Base-by-base conservation (phyloP, 2,329 filamentous ascomycete species). In the Aspergillus sp. region DNA sequence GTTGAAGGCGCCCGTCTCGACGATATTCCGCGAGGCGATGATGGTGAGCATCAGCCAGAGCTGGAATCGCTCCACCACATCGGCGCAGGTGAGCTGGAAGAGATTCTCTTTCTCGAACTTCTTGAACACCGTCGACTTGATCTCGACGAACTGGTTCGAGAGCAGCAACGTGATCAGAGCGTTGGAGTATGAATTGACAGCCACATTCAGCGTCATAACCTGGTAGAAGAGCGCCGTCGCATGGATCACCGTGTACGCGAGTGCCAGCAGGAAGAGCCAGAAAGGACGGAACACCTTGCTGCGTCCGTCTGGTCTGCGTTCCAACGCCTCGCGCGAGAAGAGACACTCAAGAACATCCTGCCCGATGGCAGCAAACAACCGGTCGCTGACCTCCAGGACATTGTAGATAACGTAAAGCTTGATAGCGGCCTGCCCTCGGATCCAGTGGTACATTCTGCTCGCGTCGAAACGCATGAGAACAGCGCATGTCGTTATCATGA, bases 381-480 rank as follows among this genome's bases (percentile, higher is more conserved):
- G 81, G 58, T 98, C 91, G 33, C 82, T 82, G 2, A 79, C 78
- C 61, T 98, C 91, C 4, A 98, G 75, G 20, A 95, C 84, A 52
- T 98, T 98, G 68, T 94, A 98, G 34, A 98, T 96, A 37, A 98
- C 91, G 57, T 98, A 98, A 8, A 98, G 73, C 56, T 98, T 98
- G 64, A 98, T 95, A 5, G 89, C 88, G 2, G 88, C 89, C 58
- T 98, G 91, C 0, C 86, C 91, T 29, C 89, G 81, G 48, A 98
- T 94, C 49, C 88, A 88, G 58, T 98, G 91, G 53, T 98, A 98
- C 85, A 96, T 95, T 32, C 88, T 78, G 53, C 88, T 95, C 4
- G 91, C 91, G 55, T 98, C 93, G 28, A 98, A 80, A 15, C 76
- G 80, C 78, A 94, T 89, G 31, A 98, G 68, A 10, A 89, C 77